phyloP scores from a whole-genome alignment of 371 early-diverging fungal genomes.

The Apophysomyces ossiformis region DNA sequence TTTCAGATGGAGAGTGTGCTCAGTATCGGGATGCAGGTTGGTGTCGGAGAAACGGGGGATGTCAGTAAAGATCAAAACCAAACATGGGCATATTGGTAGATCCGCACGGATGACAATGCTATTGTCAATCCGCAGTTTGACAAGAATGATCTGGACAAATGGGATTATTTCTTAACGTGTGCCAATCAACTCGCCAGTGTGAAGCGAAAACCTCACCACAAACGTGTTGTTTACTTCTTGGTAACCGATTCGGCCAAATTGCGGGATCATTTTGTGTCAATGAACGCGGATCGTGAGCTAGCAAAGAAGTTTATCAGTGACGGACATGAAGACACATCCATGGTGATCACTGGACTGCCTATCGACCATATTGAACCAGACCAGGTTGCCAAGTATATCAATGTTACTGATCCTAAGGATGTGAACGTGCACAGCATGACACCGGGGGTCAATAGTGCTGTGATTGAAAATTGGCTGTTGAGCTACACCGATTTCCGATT shows the following conservation, averaged over 20 bases:
- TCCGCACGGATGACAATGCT: constrained; percentile 37
- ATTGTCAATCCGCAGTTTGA: constrained; percentile 35
- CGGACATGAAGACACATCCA: constrained; percentile 11
- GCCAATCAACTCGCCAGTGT: constrained; percentile 36
- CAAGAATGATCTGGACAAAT: constrained; percentile 26
- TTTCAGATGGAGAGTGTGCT: constrained; percentile 40
- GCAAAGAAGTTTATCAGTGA: constrained; percentile 15
- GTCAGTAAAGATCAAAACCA: constrained; percentile 2
- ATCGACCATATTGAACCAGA: constrained; percentile 37
- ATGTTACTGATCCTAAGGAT: constrained; percentile 24
- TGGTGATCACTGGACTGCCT: constrained; percentile 34
- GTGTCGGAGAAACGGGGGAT: neutral
- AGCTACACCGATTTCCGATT: constrained; percentile 37
- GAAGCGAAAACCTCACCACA: constrained; percentile 33
- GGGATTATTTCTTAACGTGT: constrained; percentile 39
- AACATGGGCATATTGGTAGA: constrained; percentile 13
- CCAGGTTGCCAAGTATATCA: constrained; percentile 36
- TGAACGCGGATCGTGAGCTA: constrained; percentile 26
- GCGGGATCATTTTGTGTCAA: constrained; percentile 32
- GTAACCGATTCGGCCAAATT: constrained; percentile 35
- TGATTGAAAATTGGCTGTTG: constrained; percentile 47
- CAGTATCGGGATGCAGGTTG: constrained; percentile 41
- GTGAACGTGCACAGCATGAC: constrained; percentile 30
- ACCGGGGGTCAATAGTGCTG: constrained; percentile 35
- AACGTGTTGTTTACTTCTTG: constrained; percentile 35